Evolutionary conservation across 805 yeast genomes (phyloP).

Genomic region (Wickerhamomyces hampshirensis): DNA sequence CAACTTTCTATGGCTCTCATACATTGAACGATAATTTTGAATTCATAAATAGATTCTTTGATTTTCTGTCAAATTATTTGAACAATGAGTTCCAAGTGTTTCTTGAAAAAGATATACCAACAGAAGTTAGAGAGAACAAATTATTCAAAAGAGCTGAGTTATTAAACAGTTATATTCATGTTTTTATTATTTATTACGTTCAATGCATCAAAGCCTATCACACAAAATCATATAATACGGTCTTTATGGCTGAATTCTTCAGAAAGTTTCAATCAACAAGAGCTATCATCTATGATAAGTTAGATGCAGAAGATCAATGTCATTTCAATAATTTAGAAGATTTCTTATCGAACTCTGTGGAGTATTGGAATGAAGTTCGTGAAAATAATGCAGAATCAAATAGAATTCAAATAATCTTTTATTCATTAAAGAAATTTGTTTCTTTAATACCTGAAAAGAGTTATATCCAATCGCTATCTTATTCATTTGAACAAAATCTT

Average conservation of each 20-base stretch:
- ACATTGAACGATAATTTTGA: conserved; percentile 20
- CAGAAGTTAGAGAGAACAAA: conserved; percentile 7
- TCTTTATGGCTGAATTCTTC: conserved; percentile 26
- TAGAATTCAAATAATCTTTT: conserved; percentile 21
- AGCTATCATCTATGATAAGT: conserved; percentile 13
- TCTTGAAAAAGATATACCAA: conserved; percentile 8
- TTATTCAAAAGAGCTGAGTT: conserved; percentile 17
- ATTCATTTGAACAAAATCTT: conserved; percentile 18
- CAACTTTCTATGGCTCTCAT: conserved; percentile 19
- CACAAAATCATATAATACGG: conserved; percentile 27
- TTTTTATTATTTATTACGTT: conserved; percentile 22
- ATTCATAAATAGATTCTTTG: conserved; percentile 19
- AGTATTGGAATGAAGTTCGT: conserved; percentile 13
- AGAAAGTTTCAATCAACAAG: conserved; percentile 17
- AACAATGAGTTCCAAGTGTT: conserved; percentile 18
- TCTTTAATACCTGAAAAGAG: conserved; percentile 19
- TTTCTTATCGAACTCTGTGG: conserved; percentile 8
- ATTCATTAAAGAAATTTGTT: conserved; percentile 21
- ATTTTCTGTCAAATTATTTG: conserved; percentile 17
- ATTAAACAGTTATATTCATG: conserved; percentile 17
- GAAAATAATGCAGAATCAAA: conserved; percentile 12
- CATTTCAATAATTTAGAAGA: conserved; percentile 16
- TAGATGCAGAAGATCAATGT: conserved; percentile 7
- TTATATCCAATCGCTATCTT: conserved; percentile 2
- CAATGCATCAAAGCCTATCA: conserved; percentile 31